phyloP scores from a whole-genome alignment of 257 asterid species.

The Nemophila menziesii region DNA sequence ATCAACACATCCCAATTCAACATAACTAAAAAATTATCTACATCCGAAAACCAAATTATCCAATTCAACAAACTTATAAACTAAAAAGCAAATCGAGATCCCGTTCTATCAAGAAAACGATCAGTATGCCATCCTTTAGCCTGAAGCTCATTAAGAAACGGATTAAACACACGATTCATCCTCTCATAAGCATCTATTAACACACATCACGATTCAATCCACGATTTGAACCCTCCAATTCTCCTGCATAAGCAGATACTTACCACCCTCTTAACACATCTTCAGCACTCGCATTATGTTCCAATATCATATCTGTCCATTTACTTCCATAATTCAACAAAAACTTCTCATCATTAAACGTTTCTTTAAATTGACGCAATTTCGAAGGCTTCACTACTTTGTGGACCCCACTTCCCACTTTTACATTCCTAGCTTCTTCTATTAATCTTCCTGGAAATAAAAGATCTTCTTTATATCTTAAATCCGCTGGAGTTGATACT shows the following conservation, averaged over 20 bases:
- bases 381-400: slow-evolving; percentile 61
- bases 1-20: neutral
- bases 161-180: slow-evolving; percentile 44
- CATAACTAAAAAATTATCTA: neutral
- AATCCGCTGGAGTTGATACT: slow-evolving; percentile 80
- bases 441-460: slow-evolving; percentile 68
- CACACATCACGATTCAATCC: slow-evolving; percentile 14
- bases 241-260: slow-evolving; percentile 78
- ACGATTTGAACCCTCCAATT: slow-evolving; percentile 23
- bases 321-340: slow-evolving; percentile 36
- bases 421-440: slow-evolving; percentile 81
- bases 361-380: slow-evolving; percentile 40
- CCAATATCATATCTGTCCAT: slow-evolving; percentile 74
- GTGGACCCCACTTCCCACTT: slow-evolving; percentile 68
- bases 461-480: slow-evolving; percentile 78
- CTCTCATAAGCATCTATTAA: slow-evolving; percentile 49
- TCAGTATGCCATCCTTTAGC: slow-evolving; percentile 98
- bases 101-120: slow-evolving; percentile 86
- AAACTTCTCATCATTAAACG: slow-evolving; percentile 57
- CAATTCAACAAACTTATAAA: neutral
- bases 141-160: slow-evolving; percentile 56
- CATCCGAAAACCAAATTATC: too few relatives aligned
- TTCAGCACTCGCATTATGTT: slow-evolving; percentile 69
- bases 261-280: slow-evolving; percentile 98
- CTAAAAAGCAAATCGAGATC: slow-evolving; percentile 50